Evolutionary conservation across 306 rosid genomes (phyloP), one percentile per base, ranked within the genome.

Genomic region (Senna tora): DNA sequence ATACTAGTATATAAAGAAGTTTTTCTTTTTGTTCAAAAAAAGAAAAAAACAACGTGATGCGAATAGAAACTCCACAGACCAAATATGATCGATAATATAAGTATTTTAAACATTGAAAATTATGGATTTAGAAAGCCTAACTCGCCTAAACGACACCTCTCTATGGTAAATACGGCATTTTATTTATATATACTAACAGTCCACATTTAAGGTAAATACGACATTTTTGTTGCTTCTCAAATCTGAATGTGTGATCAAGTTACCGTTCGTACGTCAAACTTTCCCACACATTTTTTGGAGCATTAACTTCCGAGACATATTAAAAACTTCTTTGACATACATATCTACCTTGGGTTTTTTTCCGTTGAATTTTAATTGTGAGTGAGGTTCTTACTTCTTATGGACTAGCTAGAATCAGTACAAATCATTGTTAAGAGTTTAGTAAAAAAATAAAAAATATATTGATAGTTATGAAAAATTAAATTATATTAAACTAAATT

Each of bases 251-350:
- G 21, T 42, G 30, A 53, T 65, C n/a, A 65, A 54, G 33, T 42
- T n/a, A 17, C 13, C 38, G 43, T 30, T 17, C 12, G 16, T 65
- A 15, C 25, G 55, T 53, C 66, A 43, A 19, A 55, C 13, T 55
- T 17, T 14, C n/a, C 51, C 66, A 64, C 33, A 41, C 9, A 32
- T 64, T 21, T 20, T 43, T 65, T 39, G 17, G 56, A 50, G 56
- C 36, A 2, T 20, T 36, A 7, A 36, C 5, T 42, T 64, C 49
- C 38, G 32, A 39, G 11, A 7, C 5, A 58, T 32, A 58, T 1
- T 1, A 25, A 25, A 1, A 25, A 1, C 30, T 25, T 25, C 2
- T 25, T 25, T 25, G 30, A 3, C 30, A 25, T 1, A 25, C 30
- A 25, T 25, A 25, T 11, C 61, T 32, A 25, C 33, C 5, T 10